These are phyloP conservation scores for Ascocoryne sarcoides DNA, from an alignment of 2,329 filamentous ascomycete species.

Conservation along the genomic window DNA sequence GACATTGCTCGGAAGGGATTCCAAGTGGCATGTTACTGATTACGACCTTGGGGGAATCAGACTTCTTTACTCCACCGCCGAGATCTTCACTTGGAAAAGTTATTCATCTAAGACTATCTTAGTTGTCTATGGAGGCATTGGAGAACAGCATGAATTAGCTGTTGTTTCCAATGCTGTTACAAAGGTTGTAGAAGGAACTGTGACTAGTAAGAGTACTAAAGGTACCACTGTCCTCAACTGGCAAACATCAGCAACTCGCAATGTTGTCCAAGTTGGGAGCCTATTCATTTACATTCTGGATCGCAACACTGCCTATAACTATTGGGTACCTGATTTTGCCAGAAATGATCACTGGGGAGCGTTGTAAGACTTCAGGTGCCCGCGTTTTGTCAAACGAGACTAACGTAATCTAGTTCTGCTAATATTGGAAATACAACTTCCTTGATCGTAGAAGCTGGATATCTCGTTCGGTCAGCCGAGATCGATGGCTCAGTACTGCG, in stretches of 20 bases:
- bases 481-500: conserved; percentile 47
- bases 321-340: conserved; percentile 54
- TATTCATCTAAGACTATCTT: conserved; percentile 50
- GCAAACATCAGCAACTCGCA: conserved; percentile 43
- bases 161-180: conserved; percentile 31
- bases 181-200: conserved; percentile 24
- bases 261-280: conserved; percentile 39
- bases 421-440: conserved; percentile 31
- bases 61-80: conserved; percentile 59
- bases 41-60: conserved; percentile 52
- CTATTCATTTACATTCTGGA: conserved; percentile 35
- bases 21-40: conserved; percentile 58
- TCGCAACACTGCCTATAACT: conserved; percentile 58
- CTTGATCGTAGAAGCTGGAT: conserved; percentile 55
- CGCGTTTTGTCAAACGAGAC: not conserved
- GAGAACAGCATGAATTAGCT: conserved; percentile 55
- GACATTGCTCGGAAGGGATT: conserved; percentile 53
- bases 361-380: conserved; percentile 20
- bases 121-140: conserved; percentile 53
- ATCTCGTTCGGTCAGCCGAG: conserved; percentile 53
- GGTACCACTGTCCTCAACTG: conserved; percentile 44
- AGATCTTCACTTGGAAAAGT: conserved; percentile 62
- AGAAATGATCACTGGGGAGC: conserved; percentile 29
- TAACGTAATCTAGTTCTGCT: conserved; percentile 15
- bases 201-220: conserved; percentile 29